Evolutionary conservation across 345 rosid species (phyloP), one percentile per base, ranked within the genome.

Genomic region (Gossypium turneri): DNA sequence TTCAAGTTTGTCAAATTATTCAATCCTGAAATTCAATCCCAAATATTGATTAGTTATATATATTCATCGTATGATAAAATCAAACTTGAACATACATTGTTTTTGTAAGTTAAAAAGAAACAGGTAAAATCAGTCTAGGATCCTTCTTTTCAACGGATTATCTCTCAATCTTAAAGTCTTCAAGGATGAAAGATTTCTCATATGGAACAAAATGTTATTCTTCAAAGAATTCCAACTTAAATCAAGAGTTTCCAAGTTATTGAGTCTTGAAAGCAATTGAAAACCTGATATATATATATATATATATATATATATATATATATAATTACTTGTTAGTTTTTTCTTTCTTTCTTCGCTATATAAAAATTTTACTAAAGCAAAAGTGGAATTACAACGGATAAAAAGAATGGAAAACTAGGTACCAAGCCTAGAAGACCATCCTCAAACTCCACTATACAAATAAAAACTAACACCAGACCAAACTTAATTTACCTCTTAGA

Each of bases 1-100:
- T 11, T 66, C 70, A 66, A 66, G 27, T 45, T 66, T 16, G 73
- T 41, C 29, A 45, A 22, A 41, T 25, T 47, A 69, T 50, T 68
- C 19, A 29, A 51, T 4, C 4, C 56, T 51, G 2, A 25, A 2
- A 47, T 15, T 51, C 56, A 51, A 51, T 15, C 19, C 1, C 56
- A 51, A 47, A 47, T 47, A 51, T 3, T 13, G 8, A 51, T 51
- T 1, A 51, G 8, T 1, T 12, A 24, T 24, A 24, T 24, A 24
- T 24, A 24, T 1, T 24, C 25, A 24, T 24, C 25, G 25, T 24
- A 51, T 55, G 24, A 19, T 7, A 19, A 7, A 11, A 67, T 44
- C 0, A 44, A 44, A 0, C 13, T 25, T 25, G 2, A 25, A 0
- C 13, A 52, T 27, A 15, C 13, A 13, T 22, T 50, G 2, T 1